Evolutionary conservation across 345 rosid species (phyloP).

Genomic region (Gossypium bickii): DNA sequence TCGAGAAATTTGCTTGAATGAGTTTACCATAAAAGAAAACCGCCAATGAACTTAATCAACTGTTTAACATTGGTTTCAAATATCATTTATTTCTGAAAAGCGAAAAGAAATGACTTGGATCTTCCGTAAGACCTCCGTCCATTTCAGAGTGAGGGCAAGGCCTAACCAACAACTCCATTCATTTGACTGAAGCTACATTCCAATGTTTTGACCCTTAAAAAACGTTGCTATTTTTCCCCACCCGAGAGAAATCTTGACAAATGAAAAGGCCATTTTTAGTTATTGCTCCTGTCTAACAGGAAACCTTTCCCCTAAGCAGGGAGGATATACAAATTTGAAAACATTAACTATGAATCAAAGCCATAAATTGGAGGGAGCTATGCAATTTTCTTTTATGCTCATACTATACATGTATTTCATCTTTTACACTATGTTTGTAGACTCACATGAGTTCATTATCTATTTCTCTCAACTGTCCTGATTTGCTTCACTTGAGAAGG

Average conservation of each 20-base stretch:
- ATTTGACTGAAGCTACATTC: background rate
- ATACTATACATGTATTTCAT: background rate
- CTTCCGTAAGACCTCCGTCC: too few species aligned
- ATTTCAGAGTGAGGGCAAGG: too few species aligned
- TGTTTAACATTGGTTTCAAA: too few species aligned
- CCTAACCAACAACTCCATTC: background rate
- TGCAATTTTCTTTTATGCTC: background rate
- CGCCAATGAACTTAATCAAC: too few species aligned
- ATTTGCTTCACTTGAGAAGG: conserved; percentile 22
- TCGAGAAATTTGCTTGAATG: too few species aligned
- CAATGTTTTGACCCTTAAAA: background rate
- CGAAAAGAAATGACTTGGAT: too few species aligned
- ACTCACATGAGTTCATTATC: background rate
- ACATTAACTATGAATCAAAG: background rate
- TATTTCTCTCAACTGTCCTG: background rate
- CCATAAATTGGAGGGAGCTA: background rate
- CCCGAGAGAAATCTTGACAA: too few species aligned
- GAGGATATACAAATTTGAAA: background rate
- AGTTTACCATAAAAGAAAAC: too few species aligned
- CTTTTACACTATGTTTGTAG: background rate
- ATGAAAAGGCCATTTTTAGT: too few species aligned
- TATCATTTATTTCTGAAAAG: too few species aligned
- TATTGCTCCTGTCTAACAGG: too few species aligned
- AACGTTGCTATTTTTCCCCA: too few species aligned
- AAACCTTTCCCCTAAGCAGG: background rate